phyloP scores from a whole-genome alignment of 139 green algal species.

The Astrephomene gubernaculifera region DNA sequence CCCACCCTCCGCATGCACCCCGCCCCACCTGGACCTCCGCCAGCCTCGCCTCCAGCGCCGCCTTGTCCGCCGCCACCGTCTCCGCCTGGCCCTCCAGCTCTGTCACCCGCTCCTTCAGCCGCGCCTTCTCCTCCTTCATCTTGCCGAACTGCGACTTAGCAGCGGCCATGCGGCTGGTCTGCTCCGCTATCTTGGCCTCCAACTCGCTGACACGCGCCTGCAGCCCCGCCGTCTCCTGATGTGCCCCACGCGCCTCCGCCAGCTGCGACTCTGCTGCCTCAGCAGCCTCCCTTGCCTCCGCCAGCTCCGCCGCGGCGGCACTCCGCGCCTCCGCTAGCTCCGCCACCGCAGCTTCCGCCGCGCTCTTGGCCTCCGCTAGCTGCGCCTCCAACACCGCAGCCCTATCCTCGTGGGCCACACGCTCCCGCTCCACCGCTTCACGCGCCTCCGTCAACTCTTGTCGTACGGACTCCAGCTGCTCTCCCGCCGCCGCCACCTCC shows the following conservation, averaged over 20 bases:
- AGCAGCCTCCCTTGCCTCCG: not conserved
- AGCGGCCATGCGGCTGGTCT: slow-evolving; percentile 21
- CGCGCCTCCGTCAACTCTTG: not conserved
- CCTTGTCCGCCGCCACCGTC: not conserved
- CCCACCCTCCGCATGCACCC: too few relatives aligned
- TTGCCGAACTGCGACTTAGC: slow-evolving; percentile 38
- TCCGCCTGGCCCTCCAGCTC: not conserved
- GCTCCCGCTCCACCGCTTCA: not conserved
- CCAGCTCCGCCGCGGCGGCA: not conserved
- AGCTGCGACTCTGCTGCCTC: not conserved
- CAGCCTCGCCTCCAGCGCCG: slow-evolving; percentile 15
- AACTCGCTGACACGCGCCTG: slow-evolving; percentile 14
- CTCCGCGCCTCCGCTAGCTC: too few relatives aligned
- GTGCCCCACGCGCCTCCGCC: not conserved
- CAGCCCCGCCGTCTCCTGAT: not conserved
- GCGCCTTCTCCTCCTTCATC: slow-evolving; percentile 41
- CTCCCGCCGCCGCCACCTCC: not conserved
- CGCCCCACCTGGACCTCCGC: not conserved
- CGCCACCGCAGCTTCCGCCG: not conserved
- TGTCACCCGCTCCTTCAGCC: slow-evolving; percentile 16
- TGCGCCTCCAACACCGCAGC: not conserved
- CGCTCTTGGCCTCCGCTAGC: not conserved
- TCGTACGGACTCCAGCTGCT: not conserved
- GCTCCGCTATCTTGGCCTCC: slow-evolving; percentile 28
- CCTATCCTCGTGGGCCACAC: not conserved